These are phyloP conservation scores for Roridomyces roridus DNA, from an alignment of 768 basidiomycete genomes.

Conservation along the genomic window DNA sequence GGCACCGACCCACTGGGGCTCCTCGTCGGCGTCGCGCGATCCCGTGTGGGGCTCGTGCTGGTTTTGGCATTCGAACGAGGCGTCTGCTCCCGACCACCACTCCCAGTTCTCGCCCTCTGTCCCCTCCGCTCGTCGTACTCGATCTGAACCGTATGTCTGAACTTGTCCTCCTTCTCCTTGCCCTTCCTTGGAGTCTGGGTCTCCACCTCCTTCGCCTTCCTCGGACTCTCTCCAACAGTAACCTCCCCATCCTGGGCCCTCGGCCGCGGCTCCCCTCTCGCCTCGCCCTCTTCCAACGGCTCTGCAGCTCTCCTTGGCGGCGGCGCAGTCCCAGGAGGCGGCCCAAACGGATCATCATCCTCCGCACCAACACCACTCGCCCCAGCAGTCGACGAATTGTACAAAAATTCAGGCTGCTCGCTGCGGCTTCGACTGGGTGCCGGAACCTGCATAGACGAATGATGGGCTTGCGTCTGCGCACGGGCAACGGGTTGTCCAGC, in stretches of 20 bases:
- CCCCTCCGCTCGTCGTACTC: conserved; percentile 73
- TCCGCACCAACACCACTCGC: conserved; percentile 47
- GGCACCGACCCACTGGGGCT: neutral
- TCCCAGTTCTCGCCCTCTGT: conserved; percentile 29
- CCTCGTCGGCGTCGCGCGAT: conserved; percentile 10
- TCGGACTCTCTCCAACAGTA: neutral
- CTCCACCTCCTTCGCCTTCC: conserved; percentile 6
- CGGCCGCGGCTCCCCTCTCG: conserved; percentile 16
- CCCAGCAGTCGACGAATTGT: conserved; percentile 61
- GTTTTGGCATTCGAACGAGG: conserved; percentile 21
- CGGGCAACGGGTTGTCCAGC: conserved; percentile 56
- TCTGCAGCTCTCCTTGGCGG: conserved; percentile 25
- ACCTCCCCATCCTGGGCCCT: conserved; percentile 2
- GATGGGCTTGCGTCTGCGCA: conserved; percentile 52
- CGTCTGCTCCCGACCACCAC: conserved; percentile 15
- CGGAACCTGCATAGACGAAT: conserved; percentile 34
- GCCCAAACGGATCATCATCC: conserved; percentile 79
- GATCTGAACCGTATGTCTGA: conserved; percentile 95
- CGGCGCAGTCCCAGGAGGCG: conserved; percentile 38
- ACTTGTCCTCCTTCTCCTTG: conserved; percentile 33
- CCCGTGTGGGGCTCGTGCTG: conserved; percentile 4
- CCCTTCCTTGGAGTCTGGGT: conserved; percentile 14
- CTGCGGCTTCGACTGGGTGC: conserved; percentile 48
- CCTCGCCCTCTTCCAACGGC: conserved; percentile 12
- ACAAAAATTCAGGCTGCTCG: conserved; percentile 75